These are phyloP conservation scores for Phytophthora constricta DNA, from an alignment of 352 stramenopile genomes.

Conservation along the genomic window DNA sequence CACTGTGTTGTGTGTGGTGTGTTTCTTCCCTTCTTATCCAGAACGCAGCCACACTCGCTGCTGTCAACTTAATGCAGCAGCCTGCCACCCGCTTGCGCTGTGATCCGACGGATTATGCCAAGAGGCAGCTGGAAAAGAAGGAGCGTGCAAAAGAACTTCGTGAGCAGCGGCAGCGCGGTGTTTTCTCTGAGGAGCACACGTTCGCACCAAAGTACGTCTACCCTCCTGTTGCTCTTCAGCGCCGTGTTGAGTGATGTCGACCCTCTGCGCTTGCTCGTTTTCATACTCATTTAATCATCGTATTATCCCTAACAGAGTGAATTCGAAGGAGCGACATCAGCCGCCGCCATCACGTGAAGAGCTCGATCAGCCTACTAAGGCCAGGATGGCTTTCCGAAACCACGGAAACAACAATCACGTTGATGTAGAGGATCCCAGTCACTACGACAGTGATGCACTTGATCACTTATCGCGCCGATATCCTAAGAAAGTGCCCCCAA, in stretches of 20 bases:
- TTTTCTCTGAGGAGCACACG: slow-evolving; percentile 81
- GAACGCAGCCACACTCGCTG: no score
- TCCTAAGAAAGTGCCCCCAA: slow-evolving; percentile 52
- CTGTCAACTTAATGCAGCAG: slow-evolving; percentile 50
- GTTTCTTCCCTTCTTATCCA: slow-evolving; percentile 4
- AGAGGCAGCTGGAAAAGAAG: slow-evolving; percentile 79
- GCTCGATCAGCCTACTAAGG: slow-evolving; percentile 38
- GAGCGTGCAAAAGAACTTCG: slow-evolving; percentile 78
- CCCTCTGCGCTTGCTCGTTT: neutral
- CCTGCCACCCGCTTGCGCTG: slow-evolving; percentile 65
- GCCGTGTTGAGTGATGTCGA: no score
- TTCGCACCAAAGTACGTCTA: slow-evolving; percentile 74
- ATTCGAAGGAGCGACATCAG: slow-evolving; percentile 40
- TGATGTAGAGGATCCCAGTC: slow-evolving; percentile 31
- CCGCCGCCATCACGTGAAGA: slow-evolving; percentile 62
- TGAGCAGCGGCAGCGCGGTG: slow-evolving; percentile 65
- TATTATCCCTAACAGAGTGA: slow-evolving; percentile 39
- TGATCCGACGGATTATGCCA: slow-evolving; percentile 83
- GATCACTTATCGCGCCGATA: slow-evolving; percentile 73
- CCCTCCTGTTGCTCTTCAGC: neutral
- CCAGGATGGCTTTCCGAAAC: slow-evolving; percentile 26
- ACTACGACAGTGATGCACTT: slow-evolving; percentile 48
- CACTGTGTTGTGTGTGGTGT: neutral
- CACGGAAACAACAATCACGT: slow-evolving; percentile 61
- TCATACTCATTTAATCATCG: neutral